Base-by-base conservation (phyloP, 78 protist species). In the Dictyostelium firmibasis region DNA sequence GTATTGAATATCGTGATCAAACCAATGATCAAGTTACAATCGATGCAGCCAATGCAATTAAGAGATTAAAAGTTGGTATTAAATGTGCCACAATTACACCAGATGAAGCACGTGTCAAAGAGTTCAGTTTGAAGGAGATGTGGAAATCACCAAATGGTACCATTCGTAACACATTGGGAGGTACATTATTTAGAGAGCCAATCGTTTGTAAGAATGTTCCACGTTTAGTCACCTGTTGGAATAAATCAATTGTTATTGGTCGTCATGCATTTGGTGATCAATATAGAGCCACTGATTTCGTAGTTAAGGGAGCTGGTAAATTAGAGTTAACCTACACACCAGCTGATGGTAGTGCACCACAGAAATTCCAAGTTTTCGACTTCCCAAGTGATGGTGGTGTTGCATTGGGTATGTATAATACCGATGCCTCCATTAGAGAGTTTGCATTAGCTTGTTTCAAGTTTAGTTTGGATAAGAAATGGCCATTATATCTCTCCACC, bases 81-180 rank as follows among this genome's bases (percentile, higher is more conserved):
- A 98, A 98, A 98, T 98, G 99, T 91, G 99, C 99, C 35, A 98
- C 99, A 53, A 98, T 98, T 96, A 98, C 99, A 13, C 99, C 99
- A 67, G 98, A 98, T 29, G 99, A 97, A 92, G 96, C 57, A 23
- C 94, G 99, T 36, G 99, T 98, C 36, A 27, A 85, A 78, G 99
- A 97, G 74, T 97, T 91, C 94, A 47, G 78, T 29, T 91, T 98
- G 70, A 97, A 96, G 92, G 77, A 97, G 85, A 97, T 97, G 98
- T 98, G 98, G 98, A 97, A 92, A 86, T 91, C 97, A 27, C 99
- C 99, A 84, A 98, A 98, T 93, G 99, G 99, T 38, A 98, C 99
- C 74, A 98, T 98, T 94, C 93, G 99, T 31, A 98, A 98, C 95
- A 98, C 97, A 13, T 85, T 98, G 53, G 98, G 98, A 2, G 99